Evolutionary conservation across 108 stramenopile species (phyloP), one percentile per base, ranked within the genome.

Genomic region (Nitzschia sp.): DNA sequence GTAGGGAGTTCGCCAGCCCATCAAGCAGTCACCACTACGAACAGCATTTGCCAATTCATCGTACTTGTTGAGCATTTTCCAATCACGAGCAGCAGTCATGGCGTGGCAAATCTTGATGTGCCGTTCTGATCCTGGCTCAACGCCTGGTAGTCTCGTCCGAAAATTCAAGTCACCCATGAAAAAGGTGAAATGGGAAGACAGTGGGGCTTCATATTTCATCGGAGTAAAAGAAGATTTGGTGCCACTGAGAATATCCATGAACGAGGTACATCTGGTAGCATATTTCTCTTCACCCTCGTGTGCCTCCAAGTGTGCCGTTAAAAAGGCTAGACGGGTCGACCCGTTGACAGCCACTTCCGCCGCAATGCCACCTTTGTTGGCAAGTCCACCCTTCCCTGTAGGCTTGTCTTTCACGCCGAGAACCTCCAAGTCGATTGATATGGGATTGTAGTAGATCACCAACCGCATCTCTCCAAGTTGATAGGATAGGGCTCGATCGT

Each of bases 81-180:
- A 90, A 15, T 85, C 61, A 29, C 65, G 53, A 0, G 35, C 59
- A 27, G 42, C 38, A 9, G 82, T 71, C 69, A 86, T 55, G 5
- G 62, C 69, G 21, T 69, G 75, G 31, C 38, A 64, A 2, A 59
- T 46, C 19, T 38, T 26, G 17, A 66, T 62, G 35, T 85, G 76
- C 27, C 58, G 28, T 13, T 75, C 61, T 17, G 74, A 68, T 24
- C 74, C 67, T 11, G 66, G 24, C n/a, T 59, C 66, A 3, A 75
- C 54, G n/a, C 46, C 58, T 26, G 56, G 30, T 15, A 75, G 26
- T 18, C 58, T 42, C 1, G 81, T 82, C 23, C 83, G 74, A 55
- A 82, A 86, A 47, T 89, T 91, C 73, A 91, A 71, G 71, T 91
- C 90, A 8, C 90, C 90, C 49, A 86, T 68, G 19, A 72, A 64